Conservation (phyloP, 2,329 filamentous ascomycete genomes). For the Dactylonectria estremocensis region DNA sequence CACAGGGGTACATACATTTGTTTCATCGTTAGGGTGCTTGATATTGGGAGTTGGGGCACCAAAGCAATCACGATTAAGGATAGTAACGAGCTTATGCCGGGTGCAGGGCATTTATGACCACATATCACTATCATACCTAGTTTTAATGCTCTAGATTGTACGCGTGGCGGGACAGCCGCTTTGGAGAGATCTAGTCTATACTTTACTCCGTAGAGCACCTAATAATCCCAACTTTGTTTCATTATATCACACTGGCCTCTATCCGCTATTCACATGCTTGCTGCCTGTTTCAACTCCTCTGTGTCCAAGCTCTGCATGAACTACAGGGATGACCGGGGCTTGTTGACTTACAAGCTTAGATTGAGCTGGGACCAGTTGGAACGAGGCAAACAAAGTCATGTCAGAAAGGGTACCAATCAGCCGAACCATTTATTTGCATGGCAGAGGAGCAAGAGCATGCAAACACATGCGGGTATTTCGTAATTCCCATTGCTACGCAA, state of each 20-base stretch:
- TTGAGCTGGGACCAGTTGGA: not conserved
- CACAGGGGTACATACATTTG: slow-evolving; percentile 37
- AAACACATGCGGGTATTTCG: slow-evolving; percentile 7
- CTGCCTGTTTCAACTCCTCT: not conserved
- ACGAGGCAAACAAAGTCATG: slow-evolving; percentile 20
- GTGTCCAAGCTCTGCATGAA: slow-evolving; percentile 29
- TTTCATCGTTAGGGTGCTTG: slow-evolving; percentile 33
- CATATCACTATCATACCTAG: slow-evolving; percentile 40
- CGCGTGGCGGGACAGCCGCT: slow-evolving; percentile 36
- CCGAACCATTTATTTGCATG: no score
- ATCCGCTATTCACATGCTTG: not conserved
- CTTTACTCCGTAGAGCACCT: slow-evolving; percentile 11
- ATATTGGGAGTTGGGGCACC: slow-evolving; percentile 38
- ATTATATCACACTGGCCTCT: not conserved
- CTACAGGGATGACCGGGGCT: slow-evolving; percentile 5
- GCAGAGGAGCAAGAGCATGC: not conserved
- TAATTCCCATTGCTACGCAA: slow-evolving; percentile 21
- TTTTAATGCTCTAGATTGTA: slow-evolving; percentile 48
- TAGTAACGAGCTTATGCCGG: slow-evolving; percentile 47
- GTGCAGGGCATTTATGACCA: slow-evolving; percentile 44
- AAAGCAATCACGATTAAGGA: slow-evolving; percentile 47
- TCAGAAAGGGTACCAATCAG: not conserved
- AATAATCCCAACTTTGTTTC: slow-evolving; percentile 38
- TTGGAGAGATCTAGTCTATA: slow-evolving; percentile 33
- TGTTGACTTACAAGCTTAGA: not conserved